Evolutionary conservation across 2,329 filamentous ascomycete species (phyloP), one percentile per base, ranked within the genome.

Genomic region (Fusarium nurragi): DNA sequence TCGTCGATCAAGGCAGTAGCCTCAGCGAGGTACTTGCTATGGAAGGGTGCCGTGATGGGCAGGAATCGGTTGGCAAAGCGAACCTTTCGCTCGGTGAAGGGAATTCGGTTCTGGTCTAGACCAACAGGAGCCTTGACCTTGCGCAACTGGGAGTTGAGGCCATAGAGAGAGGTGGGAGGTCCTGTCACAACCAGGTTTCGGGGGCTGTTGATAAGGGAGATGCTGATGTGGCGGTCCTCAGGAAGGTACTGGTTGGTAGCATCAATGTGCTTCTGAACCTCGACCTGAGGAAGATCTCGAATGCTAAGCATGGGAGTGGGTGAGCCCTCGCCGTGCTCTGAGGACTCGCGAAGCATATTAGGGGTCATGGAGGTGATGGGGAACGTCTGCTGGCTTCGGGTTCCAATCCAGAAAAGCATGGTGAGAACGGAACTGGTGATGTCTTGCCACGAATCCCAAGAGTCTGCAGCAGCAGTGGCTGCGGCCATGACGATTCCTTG

Each of bases 41-140:
- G 95, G 85, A 99, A 99, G 6, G 95, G 96, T 11, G 95, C 93
- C 1, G 94, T 97, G 77, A 99, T 99, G 43, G 95, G 96, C 60
- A 99, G 82, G 84, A 99, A 99, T 60, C 95, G 90, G 82, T 97
- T 97, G 63, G 93, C 92, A 71, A 99, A 99, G 73, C 95, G 93
- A 54, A 97, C 86, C 81, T 99, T 99, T 71, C 95, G 91, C 80
- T 99, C 90, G 0, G 94, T 98, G 82, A 93, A 93, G 8, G 96
- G 96, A 51, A 98, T 90, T 59, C 94, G 88, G 68, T 91, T 97
- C 80, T 99, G 96, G 75, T 99, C 95, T 36, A 99, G 84, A 39
- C 96, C 95, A n/a, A 95, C 98, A 6, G 95, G 90, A 3, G 95
- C 94, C 84, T 97, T 99, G 76, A 97, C 92, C 80, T 98, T 99